Evolutionary conservation across 2,329 filamentous ascomycete genomes (phyloP).

Genomic region (Diaporthe sp.): DNA sequence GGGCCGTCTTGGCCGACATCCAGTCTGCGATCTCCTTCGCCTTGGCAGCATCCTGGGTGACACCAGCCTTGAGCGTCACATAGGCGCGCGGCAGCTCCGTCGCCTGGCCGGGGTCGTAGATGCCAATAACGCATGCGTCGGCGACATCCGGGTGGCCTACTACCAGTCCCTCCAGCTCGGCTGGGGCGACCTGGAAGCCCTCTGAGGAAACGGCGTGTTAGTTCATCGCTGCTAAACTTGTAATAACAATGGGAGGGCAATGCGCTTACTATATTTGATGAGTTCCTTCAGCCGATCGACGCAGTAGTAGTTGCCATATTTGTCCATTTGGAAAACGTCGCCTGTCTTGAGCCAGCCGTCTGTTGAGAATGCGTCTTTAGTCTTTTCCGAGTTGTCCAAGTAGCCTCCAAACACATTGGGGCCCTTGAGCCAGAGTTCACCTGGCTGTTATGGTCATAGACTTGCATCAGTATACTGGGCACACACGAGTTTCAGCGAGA

Average conservation of each 20-base stretch:
- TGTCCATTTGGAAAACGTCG: conserved; percentile 85
- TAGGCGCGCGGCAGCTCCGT: conserved; percentile 79
- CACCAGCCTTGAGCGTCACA: conserved; percentile 63
- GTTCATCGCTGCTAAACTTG: background rate
- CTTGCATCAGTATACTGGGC: background rate
- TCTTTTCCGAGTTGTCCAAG: conserved; percentile 79
- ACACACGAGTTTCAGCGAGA: background rate
- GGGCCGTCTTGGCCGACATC: conserved; percentile 54
- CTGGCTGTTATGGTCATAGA: conserved; percentile 58
- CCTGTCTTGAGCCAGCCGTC: conserved; percentile 94
- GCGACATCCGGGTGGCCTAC: conserved; percentile 58
- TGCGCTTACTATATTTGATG: conserved; percentile 69
- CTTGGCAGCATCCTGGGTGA: conserved; percentile 53
- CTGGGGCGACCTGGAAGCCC: conserved; percentile 79
- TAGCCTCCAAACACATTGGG: conserved; percentile 88
- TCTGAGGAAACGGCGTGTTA: conserved; percentile 63
- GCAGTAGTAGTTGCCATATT: conserved; percentile 86
- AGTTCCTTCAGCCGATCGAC: conserved; percentile 85
- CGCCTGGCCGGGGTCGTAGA: conserved; percentile 71
- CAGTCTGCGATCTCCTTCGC: conserved; percentile 55
- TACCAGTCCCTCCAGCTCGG: conserved; percentile 70
- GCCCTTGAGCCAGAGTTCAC: conserved; percentile 83
- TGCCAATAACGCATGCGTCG: conserved; percentile 74
- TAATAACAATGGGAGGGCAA: background rate
- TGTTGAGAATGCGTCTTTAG: conserved; percentile 76